Percentiles rank a stretch among this genome's conserved stretches.
Conservation (phyloP, 2,329 filamentous ascomycete genomes). For the Aureobasidium mangrovei region DNA sequence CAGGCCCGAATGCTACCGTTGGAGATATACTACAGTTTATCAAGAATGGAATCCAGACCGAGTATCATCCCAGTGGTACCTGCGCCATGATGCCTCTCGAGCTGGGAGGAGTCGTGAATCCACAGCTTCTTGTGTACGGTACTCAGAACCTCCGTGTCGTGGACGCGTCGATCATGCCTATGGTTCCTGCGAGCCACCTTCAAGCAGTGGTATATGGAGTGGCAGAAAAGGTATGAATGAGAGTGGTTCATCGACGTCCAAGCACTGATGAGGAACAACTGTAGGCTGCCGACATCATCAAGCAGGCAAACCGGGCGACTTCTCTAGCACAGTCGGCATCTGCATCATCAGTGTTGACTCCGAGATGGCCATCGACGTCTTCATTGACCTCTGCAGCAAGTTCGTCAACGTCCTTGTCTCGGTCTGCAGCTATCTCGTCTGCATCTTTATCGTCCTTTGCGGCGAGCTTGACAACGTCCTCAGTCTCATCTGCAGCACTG, state of each 20-base stretch:
- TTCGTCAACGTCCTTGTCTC: constrained; percentile 1
- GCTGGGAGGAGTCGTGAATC: constrained; percentile 43
- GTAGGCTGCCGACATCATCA: constrained; percentile 42
- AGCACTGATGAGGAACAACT: not conserved
- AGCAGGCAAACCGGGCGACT: constrained; percentile 20
- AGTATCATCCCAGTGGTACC: constrained; percentile 45
- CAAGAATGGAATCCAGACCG: constrained; percentile 29
- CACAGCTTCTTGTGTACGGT: constrained; percentile 37
- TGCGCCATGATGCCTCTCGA: constrained; percentile 41
- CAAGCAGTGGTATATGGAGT: constrained; percentile 27
- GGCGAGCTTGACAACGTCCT: constrained; percentile 6
- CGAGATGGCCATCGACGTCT: too few species aligned
- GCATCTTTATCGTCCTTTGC: constrained; percentile 1
- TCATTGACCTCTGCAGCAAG: too few species aligned
- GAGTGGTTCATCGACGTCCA: not conserved
- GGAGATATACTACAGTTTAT: constrained; percentile 23
- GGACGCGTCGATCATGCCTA: constrained; percentile 38
- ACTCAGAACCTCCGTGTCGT: constrained; percentile 38
- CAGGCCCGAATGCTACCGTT: constrained; percentile 23
- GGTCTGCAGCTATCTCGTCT: constrained; percentile 6
- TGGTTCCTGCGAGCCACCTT: constrained; percentile 33
- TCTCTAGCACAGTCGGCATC: not conserved
- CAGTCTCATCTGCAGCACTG: not conserved
- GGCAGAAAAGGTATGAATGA: constrained; percentile 33
- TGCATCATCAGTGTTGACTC: not conserved